phyloP scores from a whole-genome alignment of 495 filamentous ascomycete species.

The Rostrohypoxylon terebratum region DNA sequence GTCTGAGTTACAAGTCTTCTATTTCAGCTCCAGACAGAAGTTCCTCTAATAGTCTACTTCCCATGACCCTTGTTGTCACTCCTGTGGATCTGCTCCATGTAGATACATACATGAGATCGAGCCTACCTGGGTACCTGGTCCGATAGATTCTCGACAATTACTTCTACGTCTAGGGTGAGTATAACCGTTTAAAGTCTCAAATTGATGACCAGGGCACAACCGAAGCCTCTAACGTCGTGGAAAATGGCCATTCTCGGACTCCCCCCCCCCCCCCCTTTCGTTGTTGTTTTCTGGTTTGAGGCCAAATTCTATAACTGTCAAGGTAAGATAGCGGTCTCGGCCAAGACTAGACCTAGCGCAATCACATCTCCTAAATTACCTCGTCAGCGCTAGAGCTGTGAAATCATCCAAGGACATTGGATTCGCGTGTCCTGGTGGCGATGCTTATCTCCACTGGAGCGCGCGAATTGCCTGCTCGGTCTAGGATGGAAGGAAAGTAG shows the following conservation, averaged over 20 bases:
- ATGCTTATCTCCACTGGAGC: constrained; percentile 5
- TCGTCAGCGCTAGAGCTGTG: background rate
- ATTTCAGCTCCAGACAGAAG: background rate
- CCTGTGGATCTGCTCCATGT: background rate
- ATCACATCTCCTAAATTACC: constrained; percentile 3
- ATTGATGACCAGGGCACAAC: background rate
- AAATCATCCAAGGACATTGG: background rate
- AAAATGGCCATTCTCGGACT: background rate
- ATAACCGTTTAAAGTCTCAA: background rate
- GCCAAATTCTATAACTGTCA: background rate
- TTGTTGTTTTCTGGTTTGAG: background rate
- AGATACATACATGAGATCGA: background rate
- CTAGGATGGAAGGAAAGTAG: background rate
- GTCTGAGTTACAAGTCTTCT: background rate
- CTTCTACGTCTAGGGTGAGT: constrained; percentile 1
- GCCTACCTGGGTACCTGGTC: background rate
- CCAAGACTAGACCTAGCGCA: background rate
- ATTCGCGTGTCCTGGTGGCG: background rate
- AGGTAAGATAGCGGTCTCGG: background rate
- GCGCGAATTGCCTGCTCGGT: constrained; percentile 1
- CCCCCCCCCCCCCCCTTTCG: background rate
- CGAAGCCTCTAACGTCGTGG: background rate
- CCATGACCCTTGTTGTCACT: background rate
- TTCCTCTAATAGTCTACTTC: background rate
- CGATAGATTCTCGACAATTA: background rate